Base-by-base conservation (phyloP, 768 basidiomycete genomes). In the Brasilioporus rufonigricans region DNA sequence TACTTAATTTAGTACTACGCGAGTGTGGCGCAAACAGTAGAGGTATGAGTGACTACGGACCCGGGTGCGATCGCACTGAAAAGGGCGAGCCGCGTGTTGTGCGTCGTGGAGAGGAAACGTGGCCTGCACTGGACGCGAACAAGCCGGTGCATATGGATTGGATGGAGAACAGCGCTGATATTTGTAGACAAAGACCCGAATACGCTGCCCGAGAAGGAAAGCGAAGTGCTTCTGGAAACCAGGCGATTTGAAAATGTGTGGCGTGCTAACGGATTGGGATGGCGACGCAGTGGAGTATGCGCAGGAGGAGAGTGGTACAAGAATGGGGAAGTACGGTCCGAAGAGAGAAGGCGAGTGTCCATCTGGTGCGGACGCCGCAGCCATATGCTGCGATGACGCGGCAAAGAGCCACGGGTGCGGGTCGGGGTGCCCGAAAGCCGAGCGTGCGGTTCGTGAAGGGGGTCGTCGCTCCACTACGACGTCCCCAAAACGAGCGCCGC, bases 41-140 rank as follows among this genome's bases (percentile, higher is more conserved):
- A 24, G 41, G 27, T 44, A 44, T 44, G 24, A 18, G 24, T 27
- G 41, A 44, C 44, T 48, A 50, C 61, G 58, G 60, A 46, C 38
- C 60, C 63, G 63, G 58, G 41, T 39, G 18, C 35, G 48, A 50
- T 52, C n/a, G 27, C n/a, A 27, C 32, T 24, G 62, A 61, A 50
- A 41, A 38, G 45, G 8, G 14, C 24, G 14, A n/a, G 41, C 59
- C 62, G 45, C 59, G 23, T 55, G 59, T 41, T 36, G 41, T 32
- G 48, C 10, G 36, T 44, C 29, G 40, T 39, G 39, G 43, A n/a
- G n/a, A 24, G 48, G 4, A 40, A 44, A 35, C 47, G 49, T 48
- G 48, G 49, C 24, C 40, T 24, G 45, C 14, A 19, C 19, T 33
- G 13, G 49, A 45, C 23, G 40, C 40, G 39, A 40, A 43, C 41